Percentiles rank a stretch among this genome's conserved stretches.
Evolutionary conservation across 129 eudicot genomes (phyloP).

Genomic region (Lactuca sativa): DNA sequence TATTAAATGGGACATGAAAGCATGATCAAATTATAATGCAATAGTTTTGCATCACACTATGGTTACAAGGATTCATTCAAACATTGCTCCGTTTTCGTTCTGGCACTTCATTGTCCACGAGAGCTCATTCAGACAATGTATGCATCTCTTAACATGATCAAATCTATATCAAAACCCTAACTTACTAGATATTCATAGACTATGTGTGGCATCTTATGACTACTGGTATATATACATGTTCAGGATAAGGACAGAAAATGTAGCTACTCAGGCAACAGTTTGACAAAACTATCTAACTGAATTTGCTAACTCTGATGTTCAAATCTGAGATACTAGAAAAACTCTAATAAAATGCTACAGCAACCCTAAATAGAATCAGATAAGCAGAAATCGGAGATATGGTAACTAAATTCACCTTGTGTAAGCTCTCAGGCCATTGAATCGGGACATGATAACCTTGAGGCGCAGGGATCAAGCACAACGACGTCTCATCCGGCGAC

Average conservation of each 20-base stretch:
- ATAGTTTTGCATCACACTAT: not conserved
- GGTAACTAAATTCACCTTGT: constrained; percentile 54
- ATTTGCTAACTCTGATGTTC: constrained; percentile 16
- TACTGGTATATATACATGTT: not conserved
- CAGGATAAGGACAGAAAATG: not conserved
- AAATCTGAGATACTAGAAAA: not conserved
- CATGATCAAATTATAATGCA: not conserved
- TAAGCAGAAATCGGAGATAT: not conserved
- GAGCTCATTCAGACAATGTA: not conserved
- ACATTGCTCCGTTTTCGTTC: not conserved
- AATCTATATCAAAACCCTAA: not conserved
- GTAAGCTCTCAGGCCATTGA: constrained; percentile 93
- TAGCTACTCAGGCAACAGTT: not conserved
- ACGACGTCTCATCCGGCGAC: constrained; percentile 52
- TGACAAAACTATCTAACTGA: not conserved
- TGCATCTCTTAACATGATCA: constrained; percentile 11
- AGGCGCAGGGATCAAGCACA: constrained; percentile 91
- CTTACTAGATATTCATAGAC: not conserved
- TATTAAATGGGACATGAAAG: not conserved
- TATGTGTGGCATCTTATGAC: not conserved
- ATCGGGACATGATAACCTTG: constrained; percentile 78
- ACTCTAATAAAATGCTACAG: not conserved
- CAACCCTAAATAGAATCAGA: not conserved
- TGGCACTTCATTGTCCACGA: constrained; percentile 12
- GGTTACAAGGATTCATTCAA: not conserved